Percentiles rank a stretch among this genome's conserved stretches.
phyloP scores from a whole-genome alignment of 139 green algal genomes.

The Asterochloris sp. region DNA sequence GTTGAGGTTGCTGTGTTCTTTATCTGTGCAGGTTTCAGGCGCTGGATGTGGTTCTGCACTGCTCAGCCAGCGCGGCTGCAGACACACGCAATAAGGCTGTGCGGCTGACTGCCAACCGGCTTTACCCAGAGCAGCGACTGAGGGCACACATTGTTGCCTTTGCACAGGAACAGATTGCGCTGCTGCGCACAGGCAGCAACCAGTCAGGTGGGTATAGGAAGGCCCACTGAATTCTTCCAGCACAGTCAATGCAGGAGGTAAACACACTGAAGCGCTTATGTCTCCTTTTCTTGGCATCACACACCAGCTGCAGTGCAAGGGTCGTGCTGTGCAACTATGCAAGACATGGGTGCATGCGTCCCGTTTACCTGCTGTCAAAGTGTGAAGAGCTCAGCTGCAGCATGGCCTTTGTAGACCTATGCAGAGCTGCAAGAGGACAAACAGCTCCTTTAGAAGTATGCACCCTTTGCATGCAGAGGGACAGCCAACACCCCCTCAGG shows the following conservation, averaged over 20 bases:
- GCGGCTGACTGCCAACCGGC: conserved; percentile 50
- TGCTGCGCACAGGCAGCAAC: background rate
- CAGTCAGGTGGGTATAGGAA: background rate
- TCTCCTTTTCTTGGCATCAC: too few relatives aligned
- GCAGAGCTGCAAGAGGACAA: too few relatives aligned
- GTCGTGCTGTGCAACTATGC: too few relatives aligned
- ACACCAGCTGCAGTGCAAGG: too few relatives aligned
- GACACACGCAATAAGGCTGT: conserved; percentile 50
- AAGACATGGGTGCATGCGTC: too few relatives aligned
- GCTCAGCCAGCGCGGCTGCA: conserved; percentile 15
- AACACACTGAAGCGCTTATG: too few relatives aligned
- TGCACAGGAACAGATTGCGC: conserved; percentile 33
- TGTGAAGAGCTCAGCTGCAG: too few relatives aligned
- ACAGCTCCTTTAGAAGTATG: too few relatives aligned
- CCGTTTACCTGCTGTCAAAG: too few relatives aligned
- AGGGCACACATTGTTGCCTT: conserved; percentile 35
- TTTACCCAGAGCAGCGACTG: conserved; percentile 45
- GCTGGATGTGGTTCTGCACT: conserved; percentile 47
- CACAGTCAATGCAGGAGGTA: too few relatives aligned
- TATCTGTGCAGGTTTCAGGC: conserved; percentile 14
- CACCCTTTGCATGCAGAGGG: background rate
- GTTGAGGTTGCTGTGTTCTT: background rate
- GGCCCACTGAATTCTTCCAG: too few relatives aligned
- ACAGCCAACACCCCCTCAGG: background rate
- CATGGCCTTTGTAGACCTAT: too few relatives aligned